Evolutionary conservation across 805 yeast genomes (phyloP).

Genomic region (Candida ovalis): DNA sequence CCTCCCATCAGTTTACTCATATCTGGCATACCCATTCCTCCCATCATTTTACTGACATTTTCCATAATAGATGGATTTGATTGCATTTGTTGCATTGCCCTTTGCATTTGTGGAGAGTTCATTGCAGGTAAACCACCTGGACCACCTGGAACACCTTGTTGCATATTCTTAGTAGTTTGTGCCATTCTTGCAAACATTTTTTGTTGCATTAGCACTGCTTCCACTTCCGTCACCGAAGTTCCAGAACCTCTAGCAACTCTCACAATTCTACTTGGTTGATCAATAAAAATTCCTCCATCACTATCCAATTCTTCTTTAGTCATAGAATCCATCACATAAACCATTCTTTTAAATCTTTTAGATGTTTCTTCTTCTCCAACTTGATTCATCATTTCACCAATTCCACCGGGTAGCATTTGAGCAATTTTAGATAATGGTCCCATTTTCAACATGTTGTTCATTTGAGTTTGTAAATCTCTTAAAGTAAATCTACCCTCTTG

Average conservation of each 20-base stretch:
- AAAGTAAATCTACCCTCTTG: constrained; percentile 94
- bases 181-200: constrained; percentile 95
- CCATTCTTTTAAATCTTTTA: constrained; percentile 79
- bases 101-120: constrained; percentile 32
- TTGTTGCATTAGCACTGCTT: constrained; percentile 86
- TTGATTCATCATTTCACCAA: constrained; percentile 77
- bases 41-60: constrained; percentile 68
- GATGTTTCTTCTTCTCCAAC: constrained; percentile 91
- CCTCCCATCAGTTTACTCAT: constrained; percentile 59
- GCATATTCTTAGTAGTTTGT: constrained; percentile 57
- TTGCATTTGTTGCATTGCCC: constrained; percentile 58
- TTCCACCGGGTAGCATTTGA: constrained; percentile 90
- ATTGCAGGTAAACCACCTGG: constrained; percentile 36
- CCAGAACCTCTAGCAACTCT: constrained; percentile 96
- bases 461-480: constrained; percentile 87
- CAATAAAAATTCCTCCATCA: constrained; percentile 77
- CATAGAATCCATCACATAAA: constrained; percentile 93
- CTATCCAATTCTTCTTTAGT: constrained; percentile 85
- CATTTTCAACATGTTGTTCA: constrained; percentile 94
- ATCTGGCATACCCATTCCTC: constrained; percentile 70
- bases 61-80: constrained; percentile 76
- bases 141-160: constrained; percentile 43
- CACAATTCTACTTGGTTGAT: constrained; percentile 80
- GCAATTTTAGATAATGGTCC: constrained; percentile 95
- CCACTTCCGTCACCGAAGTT: constrained; percentile 87